Evolutionary conservation across 495 filamentous ascomycete genomes (phyloP), one percentile per base, ranked within the genome.

Genomic region (Daldinia decipiens): DNA sequence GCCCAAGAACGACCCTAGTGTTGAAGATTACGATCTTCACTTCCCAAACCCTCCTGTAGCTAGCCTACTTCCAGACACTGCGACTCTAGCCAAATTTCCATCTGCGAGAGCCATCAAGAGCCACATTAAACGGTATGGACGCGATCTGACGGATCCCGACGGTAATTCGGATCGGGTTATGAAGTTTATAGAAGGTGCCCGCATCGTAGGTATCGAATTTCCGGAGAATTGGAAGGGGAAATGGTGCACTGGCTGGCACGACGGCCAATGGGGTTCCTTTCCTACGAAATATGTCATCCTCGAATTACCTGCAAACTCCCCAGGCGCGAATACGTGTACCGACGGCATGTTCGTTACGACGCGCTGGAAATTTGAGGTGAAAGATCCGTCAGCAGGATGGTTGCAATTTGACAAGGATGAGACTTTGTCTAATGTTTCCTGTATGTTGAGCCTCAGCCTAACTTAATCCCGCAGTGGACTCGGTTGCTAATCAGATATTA

Each of bases 221-320:
- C 83, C 81, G 1, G 79, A 79, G 39, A 78, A 76, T 47, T 85
- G 81, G 76, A 74, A 73, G 8, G 82, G 83, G 5, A 78, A 80
- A 58, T 85, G 80, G 79, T 81, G 80, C 36, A 66, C 79, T 1
- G 82, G 83, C 15, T 77, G 82, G 65, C 83, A 85, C 45, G 82
- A 85, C 50, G 82, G 83, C 24, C 64, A 63, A 51, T 76, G 77
- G 60, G 82, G 82, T 6, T 67, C 74, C n/a, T 82, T 84, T 66
- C 79, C 80, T 21, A 71, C 76, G 34, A 79, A 78, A 51, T 47
- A 62, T n/a, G 66, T 85, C 40, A 65, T 74, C 26, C 64, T 84
- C 7, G 73, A 79, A 38, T 40, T 67, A 40, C 81, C 83, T 13
- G 60, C 71, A 17, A 63, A 66, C 36, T 24, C 19, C 13, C 70